These are phyloP conservation scores for Sclerotinia glacialis DNA, from an alignment of 2,329 filamentous ascomycete species.

Conservation along the genomic window DNA sequence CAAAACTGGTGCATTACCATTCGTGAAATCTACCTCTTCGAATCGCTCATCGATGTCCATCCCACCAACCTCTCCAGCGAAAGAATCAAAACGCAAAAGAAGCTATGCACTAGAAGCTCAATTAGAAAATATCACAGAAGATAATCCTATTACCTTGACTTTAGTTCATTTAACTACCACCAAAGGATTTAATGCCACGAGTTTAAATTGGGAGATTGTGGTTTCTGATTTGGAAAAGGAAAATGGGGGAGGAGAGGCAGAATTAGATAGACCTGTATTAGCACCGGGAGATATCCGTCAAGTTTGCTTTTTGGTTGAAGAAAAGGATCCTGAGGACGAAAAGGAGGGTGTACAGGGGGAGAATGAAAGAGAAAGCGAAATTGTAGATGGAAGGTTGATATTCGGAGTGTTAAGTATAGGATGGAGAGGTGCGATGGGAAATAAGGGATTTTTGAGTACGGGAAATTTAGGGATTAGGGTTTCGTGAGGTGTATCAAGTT, in stretches of 20 bases:
- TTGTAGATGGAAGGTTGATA: slow-evolving; percentile 57
- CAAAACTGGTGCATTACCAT: slow-evolving; percentile 63
- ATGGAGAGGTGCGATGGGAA: slow-evolving; percentile 89
- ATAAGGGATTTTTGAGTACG: slow-evolving; percentile 81
- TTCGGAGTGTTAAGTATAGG: slow-evolving; percentile 82
- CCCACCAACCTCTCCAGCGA: background rate
- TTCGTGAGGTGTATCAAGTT: background rate
- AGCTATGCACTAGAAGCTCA: slow-evolving; percentile 86
- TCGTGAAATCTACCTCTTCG: background rate
- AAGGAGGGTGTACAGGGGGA: slow-evolving; percentile 33
- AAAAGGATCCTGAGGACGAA: slow-evolving; percentile 37
- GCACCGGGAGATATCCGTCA: slow-evolving; percentile 64
- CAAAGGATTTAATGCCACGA: slow-evolving; percentile 49
- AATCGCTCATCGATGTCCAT: slow-evolving; percentile 29
- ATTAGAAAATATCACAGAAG: slow-evolving; percentile 82
- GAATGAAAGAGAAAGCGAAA: slow-evolving; percentile 39
- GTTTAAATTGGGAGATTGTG: slow-evolving; percentile 56
- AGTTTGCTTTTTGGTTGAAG: slow-evolving; percentile 60
- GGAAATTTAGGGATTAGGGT: slow-evolving; percentile 66
- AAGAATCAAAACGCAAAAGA: slow-evolving; percentile 20
- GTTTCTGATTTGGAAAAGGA: slow-evolving; percentile 18
- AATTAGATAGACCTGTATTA: slow-evolving; percentile 56
- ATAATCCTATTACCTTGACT: slow-evolving; percentile 77
- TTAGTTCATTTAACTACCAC: slow-evolving; percentile 55
- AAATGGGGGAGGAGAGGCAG: slow-evolving; percentile 31